Base-by-base conservation (phyloP, 768 basidiomycete species). In the Gyrodon lividus region DNA sequence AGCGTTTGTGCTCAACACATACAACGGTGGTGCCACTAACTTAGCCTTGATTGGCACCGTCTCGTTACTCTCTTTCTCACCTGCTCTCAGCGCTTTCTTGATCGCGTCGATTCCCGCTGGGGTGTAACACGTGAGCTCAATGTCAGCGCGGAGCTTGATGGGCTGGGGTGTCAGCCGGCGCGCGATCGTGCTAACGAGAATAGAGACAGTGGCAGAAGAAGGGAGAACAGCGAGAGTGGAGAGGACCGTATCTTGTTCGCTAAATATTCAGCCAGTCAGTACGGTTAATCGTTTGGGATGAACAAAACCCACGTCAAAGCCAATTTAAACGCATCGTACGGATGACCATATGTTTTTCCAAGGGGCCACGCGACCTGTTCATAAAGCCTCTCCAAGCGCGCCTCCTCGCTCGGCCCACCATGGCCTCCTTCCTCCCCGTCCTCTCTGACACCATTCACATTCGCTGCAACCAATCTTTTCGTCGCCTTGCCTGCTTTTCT, bases 301-400 rank as follows among this genome's bases (percentile, higher is more conserved):
- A 40, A 38, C 17, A 17, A 10, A 3, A 75, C 90, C 54, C 62
- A 96, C 96, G 89, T 89, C 48, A 98, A 75, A n/a, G 92, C 85
- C 40, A 97, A 79, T 70, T 98, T 98, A 79, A 98, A 99, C 1
- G 96, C 96, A 68, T 98, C 97, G 70, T 97, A 96, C 0, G 95
- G 82, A 69, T 98, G 95, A 1, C 95, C 94, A 59, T 93, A 99
- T 66, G 86, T 90, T 70, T 82, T 82, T 14, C 89, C 90, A 30
- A 98, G 76, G 3, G 95, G 96, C 95, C 96, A 99, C 2, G 82
- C 92, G 53, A 98, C 82, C 54, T 87, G 78, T 14, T 96, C 93
- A 69, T 98, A 98, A 33, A 99, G 72, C 59, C 79, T 78, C 67
- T 97, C 94, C 44, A 97, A 75, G 39, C 83, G 79, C 54, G 87